Evolutionary conservation across 1,284 basidiomycete species (phyloP).

Genomic region (Flammula alnicola): DNA sequence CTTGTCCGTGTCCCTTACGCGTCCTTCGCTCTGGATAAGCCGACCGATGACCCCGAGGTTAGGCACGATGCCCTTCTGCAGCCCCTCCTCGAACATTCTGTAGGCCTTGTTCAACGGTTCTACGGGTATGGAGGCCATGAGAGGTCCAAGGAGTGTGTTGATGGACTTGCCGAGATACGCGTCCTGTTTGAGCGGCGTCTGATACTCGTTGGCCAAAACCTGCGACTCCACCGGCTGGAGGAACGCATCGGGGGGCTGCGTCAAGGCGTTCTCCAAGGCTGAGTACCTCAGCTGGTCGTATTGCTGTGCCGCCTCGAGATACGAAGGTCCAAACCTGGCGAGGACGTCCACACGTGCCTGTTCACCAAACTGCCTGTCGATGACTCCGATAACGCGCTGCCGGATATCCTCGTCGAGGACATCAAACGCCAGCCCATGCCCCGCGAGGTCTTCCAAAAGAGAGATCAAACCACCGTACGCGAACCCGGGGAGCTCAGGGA

Average conservation of each 20-base stretch:
- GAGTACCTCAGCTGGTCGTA: constrained; percentile 23
- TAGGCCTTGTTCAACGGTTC: constrained; percentile 30
- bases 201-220: background rate
- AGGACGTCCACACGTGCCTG: constrained; percentile 30
- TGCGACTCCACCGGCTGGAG: constrained; percentile 6
- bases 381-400: constrained; percentile 27
- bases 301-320: constrained; percentile 27
- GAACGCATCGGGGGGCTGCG: background rate
- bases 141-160: background rate
- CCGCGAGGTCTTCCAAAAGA: constrained; percentile 39
- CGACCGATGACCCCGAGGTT: constrained; percentile 59
- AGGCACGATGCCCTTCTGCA: constrained; percentile 50
- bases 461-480: constrained; percentile 37
- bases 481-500: constrained; percentile 29
- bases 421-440: constrained; percentile 27
- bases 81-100: constrained; percentile 30
- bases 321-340: constrained; percentile 35
- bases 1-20: constrained; percentile 62
- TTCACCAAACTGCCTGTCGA: constrained; percentile 27
- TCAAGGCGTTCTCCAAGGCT: constrained; percentile 22
- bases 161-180: constrained; percentile 2
- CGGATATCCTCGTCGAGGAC: constrained; percentile 28
- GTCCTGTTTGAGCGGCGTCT: background rate
- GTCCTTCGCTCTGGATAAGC: constrained; percentile 73
- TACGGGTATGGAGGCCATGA: constrained; percentile 12